These are phyloP conservation scores for Suillus occidentalis DNA, from an alignment of 768 basidiomycete species.

Conservation along the genomic window DNA sequence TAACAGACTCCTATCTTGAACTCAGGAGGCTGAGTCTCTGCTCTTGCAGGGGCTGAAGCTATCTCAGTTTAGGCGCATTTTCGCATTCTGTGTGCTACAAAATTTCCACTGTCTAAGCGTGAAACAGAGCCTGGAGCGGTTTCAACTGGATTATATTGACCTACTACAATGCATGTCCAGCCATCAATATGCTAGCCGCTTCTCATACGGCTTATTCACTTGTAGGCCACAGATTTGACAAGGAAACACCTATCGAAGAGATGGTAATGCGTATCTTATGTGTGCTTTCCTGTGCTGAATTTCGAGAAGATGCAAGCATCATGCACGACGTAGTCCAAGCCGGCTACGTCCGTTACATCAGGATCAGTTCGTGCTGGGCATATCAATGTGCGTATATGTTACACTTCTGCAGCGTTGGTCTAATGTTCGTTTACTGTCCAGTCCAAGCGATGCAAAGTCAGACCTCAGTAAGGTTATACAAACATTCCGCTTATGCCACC, in stretches of 20 bases:
- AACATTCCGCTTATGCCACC: background rate
- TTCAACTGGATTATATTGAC: conserved; percentile 57
- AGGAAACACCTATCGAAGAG: conserved; percentile 48
- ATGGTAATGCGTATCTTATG: conserved; percentile 24
- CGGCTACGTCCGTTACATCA: conserved; percentile 48
- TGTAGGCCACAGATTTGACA: conserved; percentile 48
- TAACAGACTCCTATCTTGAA: too few relatives aligned
- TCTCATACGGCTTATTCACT: background rate
- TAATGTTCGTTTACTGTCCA: conserved; percentile 10
- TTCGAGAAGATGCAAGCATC: conserved; percentile 42
- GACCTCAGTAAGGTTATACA: conserved; percentile 4
- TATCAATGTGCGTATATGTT: conserved; percentile 33
- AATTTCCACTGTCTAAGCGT: conserved; percentile 31
- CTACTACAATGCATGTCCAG: conserved; percentile 46
- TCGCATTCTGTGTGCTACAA: too few relatives aligned
- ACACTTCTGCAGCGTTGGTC: background rate
- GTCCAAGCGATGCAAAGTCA: conserved; percentile 42
- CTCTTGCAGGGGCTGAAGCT: too few relatives aligned
- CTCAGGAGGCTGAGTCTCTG: too few relatives aligned
- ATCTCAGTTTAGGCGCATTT: too few relatives aligned
- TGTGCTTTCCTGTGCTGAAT: background rate
- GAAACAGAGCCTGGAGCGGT: conserved; percentile 40
- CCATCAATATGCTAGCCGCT: background rate
- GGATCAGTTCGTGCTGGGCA: conserved; percentile 42
- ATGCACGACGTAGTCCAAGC: conserved; percentile 51